These are phyloP conservation scores for Pichia sp. DNA, from an alignment of 1,139 yeast genomes.

Conservation along the genomic window DNA sequence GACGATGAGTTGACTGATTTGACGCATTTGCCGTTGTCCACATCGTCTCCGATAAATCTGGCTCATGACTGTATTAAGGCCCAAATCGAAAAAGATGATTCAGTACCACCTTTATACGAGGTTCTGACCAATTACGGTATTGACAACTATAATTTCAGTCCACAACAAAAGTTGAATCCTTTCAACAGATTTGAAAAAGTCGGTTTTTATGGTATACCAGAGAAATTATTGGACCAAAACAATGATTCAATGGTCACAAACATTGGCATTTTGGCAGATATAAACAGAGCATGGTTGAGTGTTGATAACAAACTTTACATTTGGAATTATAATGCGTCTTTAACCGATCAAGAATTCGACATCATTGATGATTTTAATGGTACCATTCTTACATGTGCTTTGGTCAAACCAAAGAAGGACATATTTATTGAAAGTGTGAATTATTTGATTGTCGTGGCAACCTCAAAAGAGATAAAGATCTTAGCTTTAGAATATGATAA, in stretches of 20 bases:
- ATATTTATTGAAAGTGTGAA: constrained; percentile 75
- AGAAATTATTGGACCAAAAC: constrained; percentile 52
- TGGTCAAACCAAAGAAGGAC: constrained; percentile 73
- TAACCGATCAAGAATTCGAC: constrained; percentile 60
- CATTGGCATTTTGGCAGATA: constrained; percentile 79
- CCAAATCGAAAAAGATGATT: constrained; percentile 25
- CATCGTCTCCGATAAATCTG: constrained; percentile 23
- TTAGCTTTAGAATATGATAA: constrained; percentile 54
- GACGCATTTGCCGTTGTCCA: constrained; percentile 19
- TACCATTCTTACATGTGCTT: constrained; percentile 64
- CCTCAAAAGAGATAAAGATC: constrained; percentile 71
- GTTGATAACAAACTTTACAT: constrained; percentile 75
- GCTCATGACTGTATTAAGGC: constrained; percentile 23
- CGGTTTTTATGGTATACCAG: constrained; percentile 69
- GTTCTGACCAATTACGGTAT: constrained; percentile 23
- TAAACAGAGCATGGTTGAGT: constrained; percentile 82
- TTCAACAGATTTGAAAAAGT: constrained; percentile 76
- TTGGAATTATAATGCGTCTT: constrained; percentile 61
- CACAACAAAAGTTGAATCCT: constrained; percentile 17
- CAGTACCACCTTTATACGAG: constrained; percentile 24
- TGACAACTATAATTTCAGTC: constrained; percentile 27
- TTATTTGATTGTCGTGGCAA: constrained; percentile 66
- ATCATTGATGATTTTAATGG: constrained; percentile 79
- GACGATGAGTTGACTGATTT: constrained; percentile 8
- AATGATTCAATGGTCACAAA: constrained; percentile 54